Conservation (phyloP, 768 basidiomycete species). For the Royoungia palumana region DNA sequence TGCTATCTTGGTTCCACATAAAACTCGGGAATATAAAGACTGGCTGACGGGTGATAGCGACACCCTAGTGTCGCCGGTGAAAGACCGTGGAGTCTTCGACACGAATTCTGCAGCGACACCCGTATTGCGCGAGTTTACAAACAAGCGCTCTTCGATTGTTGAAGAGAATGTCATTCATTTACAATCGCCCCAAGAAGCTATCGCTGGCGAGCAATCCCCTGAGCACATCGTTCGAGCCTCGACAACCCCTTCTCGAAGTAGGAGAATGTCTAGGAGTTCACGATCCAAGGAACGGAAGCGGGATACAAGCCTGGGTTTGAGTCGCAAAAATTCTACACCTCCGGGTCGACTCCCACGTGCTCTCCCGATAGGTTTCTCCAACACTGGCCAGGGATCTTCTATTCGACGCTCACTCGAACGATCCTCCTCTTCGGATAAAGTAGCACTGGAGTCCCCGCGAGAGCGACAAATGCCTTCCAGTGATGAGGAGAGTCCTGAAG, state of each 20-base stretch:
- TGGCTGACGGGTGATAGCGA: constrained; percentile 75
- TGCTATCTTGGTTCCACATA: constrained; percentile 12
- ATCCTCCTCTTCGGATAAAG: constrained; percentile 42
- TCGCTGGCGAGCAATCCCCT: constrained; percentile 20
- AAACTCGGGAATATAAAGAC: constrained; percentile 44
- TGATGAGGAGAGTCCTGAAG: constrained; percentile 55
- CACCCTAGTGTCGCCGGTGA: constrained; percentile 22
- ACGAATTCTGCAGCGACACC: constrained; percentile 35
- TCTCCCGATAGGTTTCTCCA: constrained; percentile 6
- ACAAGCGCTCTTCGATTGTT: constrained; percentile 68
- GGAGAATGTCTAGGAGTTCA: constrained; percentile 22
- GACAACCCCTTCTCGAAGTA: constrained; percentile 21
- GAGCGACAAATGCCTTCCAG: constrained; percentile 46
- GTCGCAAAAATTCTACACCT: constrained; percentile 6
- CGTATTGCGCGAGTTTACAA: constrained; percentile 64
- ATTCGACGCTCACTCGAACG: constrained; percentile 12
- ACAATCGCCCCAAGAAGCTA: constrained; percentile 34
- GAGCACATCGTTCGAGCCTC: constrained; percentile 1
- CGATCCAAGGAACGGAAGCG: constrained; percentile 36
- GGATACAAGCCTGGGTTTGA: constrained; percentile 6
- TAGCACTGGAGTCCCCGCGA: constrained; percentile 23
- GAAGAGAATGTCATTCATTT: constrained; percentile 40
- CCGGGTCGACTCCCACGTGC: constrained; percentile 4
- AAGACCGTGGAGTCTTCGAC: constrained; percentile 15
- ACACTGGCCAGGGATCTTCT: constrained; percentile 8